Conservation (phyloP, 495 filamentous ascomycete genomes). For the Pseudotulostoma volvatum region DNA sequence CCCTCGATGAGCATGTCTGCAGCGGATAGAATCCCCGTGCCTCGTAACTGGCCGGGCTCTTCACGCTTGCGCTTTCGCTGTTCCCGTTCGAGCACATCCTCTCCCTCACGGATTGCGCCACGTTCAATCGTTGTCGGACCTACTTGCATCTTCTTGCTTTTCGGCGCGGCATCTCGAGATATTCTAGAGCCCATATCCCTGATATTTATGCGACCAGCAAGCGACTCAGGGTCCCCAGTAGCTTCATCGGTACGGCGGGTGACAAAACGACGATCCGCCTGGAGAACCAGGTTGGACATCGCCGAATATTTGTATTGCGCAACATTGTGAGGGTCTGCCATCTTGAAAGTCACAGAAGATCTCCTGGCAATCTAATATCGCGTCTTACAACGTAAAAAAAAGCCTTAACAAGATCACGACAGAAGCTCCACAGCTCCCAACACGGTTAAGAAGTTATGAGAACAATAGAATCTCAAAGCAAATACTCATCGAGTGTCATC, state of each 20-base stretch:
- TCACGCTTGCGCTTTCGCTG: constrained; percentile 73
- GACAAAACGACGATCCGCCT: constrained; percentile 93
- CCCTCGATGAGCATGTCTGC: constrained; percentile 80
- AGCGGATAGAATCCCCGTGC: constrained; percentile 67
- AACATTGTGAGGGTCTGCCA: constrained; percentile 83
- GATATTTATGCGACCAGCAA: constrained; percentile 84
- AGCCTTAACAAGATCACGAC: no score
- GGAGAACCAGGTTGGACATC: constrained; percentile 99
- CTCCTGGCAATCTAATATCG: constrained; percentile 4
- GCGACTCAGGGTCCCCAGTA: constrained; percentile 92
- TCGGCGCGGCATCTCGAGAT: constrained; percentile 61
- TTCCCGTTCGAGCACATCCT: constrained; percentile 72
- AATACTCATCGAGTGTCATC: no score
- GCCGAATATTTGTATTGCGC: constrained; percentile 99
- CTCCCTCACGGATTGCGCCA: constrained; percentile 65
- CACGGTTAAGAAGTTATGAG: no score
- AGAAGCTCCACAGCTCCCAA: no score
- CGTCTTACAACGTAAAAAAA: no score
- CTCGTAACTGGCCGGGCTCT: constrained; percentile 53
- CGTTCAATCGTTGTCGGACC: constrained; percentile 55
- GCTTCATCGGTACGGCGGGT: constrained; percentile 83
- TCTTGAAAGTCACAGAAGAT: constrained; percentile 30
- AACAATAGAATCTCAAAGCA: no score
- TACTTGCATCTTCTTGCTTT: constrained; percentile 50
- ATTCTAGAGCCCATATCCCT: constrained; percentile 84